phyloP scores from a whole-genome alignment of 306 rosid genomes.

The Abrus pulchellus region DNA sequence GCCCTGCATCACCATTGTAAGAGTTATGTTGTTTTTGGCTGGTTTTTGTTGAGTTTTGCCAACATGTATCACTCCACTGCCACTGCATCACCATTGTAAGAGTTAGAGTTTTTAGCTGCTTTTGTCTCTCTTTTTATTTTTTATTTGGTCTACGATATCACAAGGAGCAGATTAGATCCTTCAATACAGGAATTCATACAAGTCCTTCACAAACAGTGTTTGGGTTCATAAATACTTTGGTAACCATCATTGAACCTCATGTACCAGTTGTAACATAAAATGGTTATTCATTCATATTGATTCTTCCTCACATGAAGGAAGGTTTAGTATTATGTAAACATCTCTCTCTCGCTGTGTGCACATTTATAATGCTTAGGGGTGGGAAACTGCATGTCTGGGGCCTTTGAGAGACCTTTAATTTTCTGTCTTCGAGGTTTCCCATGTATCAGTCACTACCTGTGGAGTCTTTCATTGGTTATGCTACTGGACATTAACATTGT shows the following conservation, averaged over 20 bases:
- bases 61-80: slow-evolving; percentile 64
- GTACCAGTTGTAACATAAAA: slow-evolving; percentile 50
- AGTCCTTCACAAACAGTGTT: slow-evolving; percentile 43
- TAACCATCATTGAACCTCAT: slow-evolving; percentile 1
- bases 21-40: slow-evolving; percentile 3
- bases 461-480: slow-evolving; percentile 23
- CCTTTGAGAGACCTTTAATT: slow-evolving; percentile 1
- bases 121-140: slow-evolving; percentile 13
- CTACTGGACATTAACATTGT: slow-evolving; percentile 23
- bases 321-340: slow-evolving; percentile 31
- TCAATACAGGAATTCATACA: slow-evolving; percentile 38
- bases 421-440: slow-evolving; percentile 14
- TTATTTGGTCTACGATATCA: slow-evolving; percentile 15
- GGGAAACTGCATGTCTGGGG: neutral
- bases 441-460: slow-evolving; percentile 14
- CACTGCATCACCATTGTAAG: slow-evolving; percentile 50
- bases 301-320: slow-evolving; percentile 32
- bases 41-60: slow-evolving; percentile 64
- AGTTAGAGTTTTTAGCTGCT: slow-evolving; percentile 32
- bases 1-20: slow-evolving; percentile 47
- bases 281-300: slow-evolving; percentile 33
- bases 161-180: slow-evolving; percentile 43
- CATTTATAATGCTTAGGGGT: neutral
- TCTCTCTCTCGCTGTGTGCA: slow-evolving; percentile 1
- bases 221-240: slow-evolving; percentile 42